Percentiles rank a stretch among this genome's conserved stretches.
phyloP scores from a whole-genome alignment of 192 early-diverging fungal genomes.

The Linnemannia exigua region DNA sequence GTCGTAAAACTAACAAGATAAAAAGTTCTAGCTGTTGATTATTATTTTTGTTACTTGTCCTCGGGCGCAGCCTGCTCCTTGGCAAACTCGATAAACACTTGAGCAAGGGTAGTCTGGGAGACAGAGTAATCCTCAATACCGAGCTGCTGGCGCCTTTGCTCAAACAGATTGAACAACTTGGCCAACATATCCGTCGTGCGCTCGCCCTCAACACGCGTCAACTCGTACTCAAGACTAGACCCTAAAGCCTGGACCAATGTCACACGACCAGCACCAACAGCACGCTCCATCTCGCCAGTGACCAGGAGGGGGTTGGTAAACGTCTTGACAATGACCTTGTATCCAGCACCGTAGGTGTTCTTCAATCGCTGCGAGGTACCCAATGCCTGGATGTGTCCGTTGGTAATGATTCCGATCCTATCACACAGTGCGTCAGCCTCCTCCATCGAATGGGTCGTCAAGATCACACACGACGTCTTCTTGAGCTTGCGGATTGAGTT shows the following conservation, averaged over 20 bases:
- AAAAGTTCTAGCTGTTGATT: neutral
- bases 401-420: slow-evolving; percentile 62
- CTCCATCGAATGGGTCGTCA: slow-evolving; percentile 60
- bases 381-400: slow-evolving; percentile 60
- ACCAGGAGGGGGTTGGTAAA: slow-evolving; percentile 16
- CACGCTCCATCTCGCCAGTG: slow-evolving; percentile 23
- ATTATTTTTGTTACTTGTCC: slow-evolving; percentile 21
- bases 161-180: slow-evolving; percentile 64
- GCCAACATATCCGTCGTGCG: slow-evolving; percentile 57
- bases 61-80: slow-evolving; percentile 59
- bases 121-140: slow-evolving; percentile 70
- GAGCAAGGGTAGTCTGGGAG: slow-evolving; percentile 71
- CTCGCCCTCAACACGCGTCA: slow-evolving; percentile 41
- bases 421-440: slow-evolving; percentile 64
- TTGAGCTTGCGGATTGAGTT: slow-evolving; percentile 61
- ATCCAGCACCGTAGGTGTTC: slow-evolving; percentile 62
- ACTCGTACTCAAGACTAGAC: slow-evolving; percentile 57
- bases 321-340: slow-evolving; percentile 59
- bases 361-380: slow-evolving; percentile 67
- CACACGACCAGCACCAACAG: slow-evolving; percentile 31
- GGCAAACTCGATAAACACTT: slow-evolving; percentile 76
- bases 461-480: slow-evolving; percentile 52
- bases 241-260: slow-evolving; percentile 53
- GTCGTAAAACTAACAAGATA: neutral
- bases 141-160: slow-evolving; percentile 32